Conservation (phyloP, 2,329 filamentous ascomycete species). For the Trichoderma simmonsii region DNA sequence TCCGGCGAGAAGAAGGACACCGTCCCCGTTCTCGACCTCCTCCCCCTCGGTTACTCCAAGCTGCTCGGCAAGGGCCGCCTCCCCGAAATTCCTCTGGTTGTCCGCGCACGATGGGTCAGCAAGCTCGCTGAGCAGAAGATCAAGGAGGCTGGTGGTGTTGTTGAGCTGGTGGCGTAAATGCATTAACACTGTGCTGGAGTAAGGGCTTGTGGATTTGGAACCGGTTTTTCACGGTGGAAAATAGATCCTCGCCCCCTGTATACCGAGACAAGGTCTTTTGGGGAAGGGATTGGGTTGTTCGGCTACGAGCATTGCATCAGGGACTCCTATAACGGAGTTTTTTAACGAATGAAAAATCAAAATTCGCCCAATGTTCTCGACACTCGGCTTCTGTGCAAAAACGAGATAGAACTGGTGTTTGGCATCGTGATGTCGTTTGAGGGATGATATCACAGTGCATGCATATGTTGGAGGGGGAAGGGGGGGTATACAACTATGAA, state of each 20-base stretch:
- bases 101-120: slow-evolving; percentile 93
- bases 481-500: not conserved
- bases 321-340: slow-evolving; percentile 40
- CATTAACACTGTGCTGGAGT: slow-evolving; percentile 27
- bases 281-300: slow-evolving; percentile 34
- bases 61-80: slow-evolving; percentile 97
- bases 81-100: slow-evolving; percentile 88
- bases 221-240: slow-evolving; percentile 26
- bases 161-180: slow-evolving; percentile 84
- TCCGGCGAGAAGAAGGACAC: slow-evolving; percentile 77
- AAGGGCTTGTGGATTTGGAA: slow-evolving; percentile 33
- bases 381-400: not conserved
- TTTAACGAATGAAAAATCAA: slow-evolving; percentile 40
- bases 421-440: not conserved
- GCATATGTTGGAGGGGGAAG: not conserved
- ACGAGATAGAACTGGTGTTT: not conserved
- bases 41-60: slow-evolving; percentile 96
- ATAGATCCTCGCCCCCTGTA: slow-evolving; percentile 21
- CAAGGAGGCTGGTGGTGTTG: slow-evolving; percentile 91
- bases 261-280: slow-evolving; percentile 18
- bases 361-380: slow-evolving; percentile 33
- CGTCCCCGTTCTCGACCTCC: slow-evolving; percentile 96
- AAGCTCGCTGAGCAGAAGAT: slow-evolving; percentile 98
- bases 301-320: slow-evolving; percentile 43
- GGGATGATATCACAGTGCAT: not conserved